phyloP scores from a whole-genome alignment of 1,139 yeast species.

The Arxiozyma bovina region DNA sequence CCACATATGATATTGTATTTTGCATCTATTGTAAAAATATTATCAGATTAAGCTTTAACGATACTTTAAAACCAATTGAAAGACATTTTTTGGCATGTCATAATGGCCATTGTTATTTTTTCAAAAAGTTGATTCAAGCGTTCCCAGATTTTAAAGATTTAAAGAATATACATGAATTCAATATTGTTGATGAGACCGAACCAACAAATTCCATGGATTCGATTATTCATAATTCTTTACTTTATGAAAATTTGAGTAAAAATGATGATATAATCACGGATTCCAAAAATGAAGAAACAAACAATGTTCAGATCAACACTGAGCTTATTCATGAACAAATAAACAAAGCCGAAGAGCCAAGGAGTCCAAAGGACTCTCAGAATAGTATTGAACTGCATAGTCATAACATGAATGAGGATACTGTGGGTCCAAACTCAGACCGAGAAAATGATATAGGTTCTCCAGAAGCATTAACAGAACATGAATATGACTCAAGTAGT shows the following conservation, averaged over 20 bases:
- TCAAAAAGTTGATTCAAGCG: conserved; percentile 9
- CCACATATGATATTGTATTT: conserved; percentile 12
- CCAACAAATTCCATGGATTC: conserved; percentile 3
- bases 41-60: not conserved
- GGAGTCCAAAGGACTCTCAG: not conserved
- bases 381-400: not conserved
- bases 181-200: conserved; percentile 1
- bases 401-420: too few species aligned
- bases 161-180: conserved; percentile 1
- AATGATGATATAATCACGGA: not conserved
- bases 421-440: not conserved
- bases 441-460: not conserved
- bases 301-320: not conserved
- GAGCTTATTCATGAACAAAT: not conserved
- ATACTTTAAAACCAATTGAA: conserved; percentile 8
- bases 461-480: not conserved
- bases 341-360: not conserved
- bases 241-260: conserved; percentile 1
- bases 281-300: not conserved
- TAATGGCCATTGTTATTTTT: conserved; percentile 22
- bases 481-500: not conserved
- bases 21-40: conserved; percentile 22
- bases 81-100: conserved; percentile 15
- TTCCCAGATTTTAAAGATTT: not conserved
- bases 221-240: conserved; percentile 4